These are phyloP conservation scores for Butyriboletus loyo DNA, from an alignment of 768 basidiomycete genomes.

Conservation along the genomic window DNA sequence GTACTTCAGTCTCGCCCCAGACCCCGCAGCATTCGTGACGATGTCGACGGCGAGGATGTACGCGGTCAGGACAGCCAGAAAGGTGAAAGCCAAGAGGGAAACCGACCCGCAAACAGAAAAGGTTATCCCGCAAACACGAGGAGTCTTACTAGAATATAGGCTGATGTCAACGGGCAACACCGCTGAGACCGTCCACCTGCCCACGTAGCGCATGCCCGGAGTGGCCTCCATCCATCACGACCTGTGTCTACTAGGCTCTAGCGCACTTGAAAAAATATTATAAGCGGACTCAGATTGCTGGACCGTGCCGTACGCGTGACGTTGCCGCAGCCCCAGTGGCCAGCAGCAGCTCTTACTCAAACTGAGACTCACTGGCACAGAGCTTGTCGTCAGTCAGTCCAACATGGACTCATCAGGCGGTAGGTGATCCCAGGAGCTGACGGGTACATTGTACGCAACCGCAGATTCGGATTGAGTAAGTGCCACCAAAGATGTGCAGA, in stretches of 20 bases:
- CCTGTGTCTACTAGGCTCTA: neutral
- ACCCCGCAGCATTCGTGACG: conserved; percentile 17
- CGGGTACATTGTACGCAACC: neutral
- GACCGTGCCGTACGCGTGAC: too few relatives aligned
- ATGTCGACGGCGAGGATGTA: conserved; percentile 9
- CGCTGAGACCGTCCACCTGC: conserved; percentile 11
- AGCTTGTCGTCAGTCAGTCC: neutral
- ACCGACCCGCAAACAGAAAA: conserved; percentile 4
- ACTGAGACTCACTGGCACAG: too few relatives aligned
- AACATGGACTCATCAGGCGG: neutral
- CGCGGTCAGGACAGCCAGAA: neutral
- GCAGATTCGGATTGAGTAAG: neutral
- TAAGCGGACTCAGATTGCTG: too few relatives aligned
- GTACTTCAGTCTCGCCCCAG: conserved; percentile 27
- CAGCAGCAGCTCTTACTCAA: too few relatives aligned
- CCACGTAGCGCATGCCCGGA: conserved; percentile 24
- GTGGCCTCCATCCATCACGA: neutral
- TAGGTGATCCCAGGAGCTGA: neutral
- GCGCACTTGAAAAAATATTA: neutral
- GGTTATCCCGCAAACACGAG: conserved; percentile 6
- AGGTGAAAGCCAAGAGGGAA: conserved; percentile 1
- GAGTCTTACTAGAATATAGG: conserved; percentile 8
- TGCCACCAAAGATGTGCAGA: neutral
- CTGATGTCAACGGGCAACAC: conserved; percentile 12
- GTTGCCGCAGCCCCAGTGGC: neutral